These are phyloP conservation scores for Amorphotheca resinae DNA, from an alignment of 495 filamentous ascomycete genomes.

Conservation along the genomic window DNA sequence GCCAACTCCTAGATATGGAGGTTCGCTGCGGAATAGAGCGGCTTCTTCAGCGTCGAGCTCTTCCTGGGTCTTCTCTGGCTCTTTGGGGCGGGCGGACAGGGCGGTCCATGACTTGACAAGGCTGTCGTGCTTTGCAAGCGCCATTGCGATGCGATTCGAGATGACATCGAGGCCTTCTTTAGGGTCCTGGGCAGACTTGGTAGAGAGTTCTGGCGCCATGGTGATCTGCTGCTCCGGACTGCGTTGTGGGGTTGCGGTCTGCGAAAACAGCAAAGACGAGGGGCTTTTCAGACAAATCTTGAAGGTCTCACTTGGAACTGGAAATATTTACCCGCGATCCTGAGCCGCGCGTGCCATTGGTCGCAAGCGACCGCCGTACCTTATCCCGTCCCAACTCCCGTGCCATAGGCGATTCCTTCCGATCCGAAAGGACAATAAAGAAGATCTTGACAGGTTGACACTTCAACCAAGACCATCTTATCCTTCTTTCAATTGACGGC, in stretches of 20 bases:
- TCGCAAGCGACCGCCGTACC: conserved; percentile 6
- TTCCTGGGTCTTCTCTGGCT: conserved; percentile 30
- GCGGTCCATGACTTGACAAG: conserved; percentile 35
- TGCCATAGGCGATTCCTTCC: conserved; percentile 9
- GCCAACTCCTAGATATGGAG: conserved; percentile 32
- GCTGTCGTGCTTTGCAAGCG: conserved; percentile 30
- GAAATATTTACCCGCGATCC: too few species aligned
- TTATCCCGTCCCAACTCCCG: too few species aligned
- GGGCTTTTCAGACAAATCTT: neutral
- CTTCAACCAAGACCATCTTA: neutral
- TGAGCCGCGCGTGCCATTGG: too few species aligned
- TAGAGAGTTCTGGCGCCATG: conserved; percentile 18
- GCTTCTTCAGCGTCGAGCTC: conserved; percentile 33
- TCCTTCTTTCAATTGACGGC: conserved; percentile 13
- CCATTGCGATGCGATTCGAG: conserved; percentile 31
- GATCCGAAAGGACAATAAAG: too few species aligned
- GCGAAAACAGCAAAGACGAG: neutral
- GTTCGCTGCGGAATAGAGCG: conserved; percentile 28
- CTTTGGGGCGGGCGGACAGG: conserved; percentile 6
- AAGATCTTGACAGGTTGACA: neutral
- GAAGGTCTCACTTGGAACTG: too few species aligned
- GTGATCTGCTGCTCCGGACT: neutral
- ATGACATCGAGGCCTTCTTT: conserved; percentile 27
- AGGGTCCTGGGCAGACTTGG: conserved; percentile 4
- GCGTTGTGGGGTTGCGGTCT: neutral